These are phyloP conservation scores for Phytophthora pseudosyringae DNA, from an alignment of 352 stramenopile genomes.

Conservation along the genomic window DNA sequence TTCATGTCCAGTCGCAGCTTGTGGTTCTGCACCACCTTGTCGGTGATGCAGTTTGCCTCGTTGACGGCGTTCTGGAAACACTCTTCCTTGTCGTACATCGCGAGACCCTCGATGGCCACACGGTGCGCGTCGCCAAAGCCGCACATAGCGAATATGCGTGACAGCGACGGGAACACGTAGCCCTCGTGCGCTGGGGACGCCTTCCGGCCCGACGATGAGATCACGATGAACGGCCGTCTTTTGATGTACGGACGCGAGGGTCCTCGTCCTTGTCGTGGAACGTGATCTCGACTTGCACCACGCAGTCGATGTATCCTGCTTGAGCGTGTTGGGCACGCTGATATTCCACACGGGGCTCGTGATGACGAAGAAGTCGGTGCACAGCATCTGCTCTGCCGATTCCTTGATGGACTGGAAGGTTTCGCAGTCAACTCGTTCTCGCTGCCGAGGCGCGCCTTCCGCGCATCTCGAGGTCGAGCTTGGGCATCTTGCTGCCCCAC, in stretches of 20 bases:
- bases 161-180: slow-evolving; percentile 75
- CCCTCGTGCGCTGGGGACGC: slow-evolving; percentile 58
- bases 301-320: slow-evolving; percentile 88
- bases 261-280: slow-evolving; percentile 70
- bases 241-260: slow-evolving; percentile 67
- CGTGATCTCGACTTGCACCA: slow-evolving; percentile 72
- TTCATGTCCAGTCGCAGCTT: slow-evolving; percentile 63
- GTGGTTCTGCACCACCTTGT: slow-evolving; percentile 62
- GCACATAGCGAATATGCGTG: slow-evolving; percentile 81
- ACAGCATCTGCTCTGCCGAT: slow-evolving; percentile 67
- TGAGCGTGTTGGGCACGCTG: slow-evolving; percentile 78
- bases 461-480: slow-evolving; percentile 77
- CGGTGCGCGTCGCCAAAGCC: slow-evolving; percentile 72
- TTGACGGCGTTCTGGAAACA: slow-evolving; percentile 64
- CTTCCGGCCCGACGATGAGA: slow-evolving; percentile 78
- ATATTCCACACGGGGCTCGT: slow-evolving; percentile 84
- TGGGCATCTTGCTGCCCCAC: slow-evolving; percentile 65
- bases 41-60: slow-evolving; percentile 63
- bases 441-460: slow-evolving; percentile 69
- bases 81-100: slow-evolving; percentile 67
- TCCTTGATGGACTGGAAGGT: slow-evolving; percentile 73
- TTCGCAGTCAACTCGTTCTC: slow-evolving; percentile 60
- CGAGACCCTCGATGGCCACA: slow-evolving; percentile 67
- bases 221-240: slow-evolving; percentile 68
- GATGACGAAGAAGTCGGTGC: slow-evolving; percentile 78